Conservation (phyloP, 2,329 filamentous ascomycete genomes). For the Fusarium clavum region DNA sequence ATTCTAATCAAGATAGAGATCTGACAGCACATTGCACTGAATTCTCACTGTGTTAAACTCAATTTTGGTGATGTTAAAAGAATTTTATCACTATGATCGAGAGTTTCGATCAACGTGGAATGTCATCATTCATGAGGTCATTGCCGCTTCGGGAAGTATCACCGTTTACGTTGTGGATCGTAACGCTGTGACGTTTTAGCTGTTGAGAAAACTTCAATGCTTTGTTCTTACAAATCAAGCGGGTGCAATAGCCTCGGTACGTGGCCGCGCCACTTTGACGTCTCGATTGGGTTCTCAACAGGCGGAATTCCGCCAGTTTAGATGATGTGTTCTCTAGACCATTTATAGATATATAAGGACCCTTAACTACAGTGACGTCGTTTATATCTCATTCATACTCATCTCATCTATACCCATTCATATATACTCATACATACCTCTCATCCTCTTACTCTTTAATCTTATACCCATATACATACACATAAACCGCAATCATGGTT, state of each 20-base stretch:
- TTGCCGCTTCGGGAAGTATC: conserved; percentile 35
- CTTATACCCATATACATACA: background rate
- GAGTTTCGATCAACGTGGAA: background rate
- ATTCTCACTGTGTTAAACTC: background rate
- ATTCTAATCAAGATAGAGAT: background rate
- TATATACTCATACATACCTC: background rate
- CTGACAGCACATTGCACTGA: background rate
- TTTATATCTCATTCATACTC: conserved; percentile 1
- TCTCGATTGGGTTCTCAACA: background rate
- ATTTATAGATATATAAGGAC: conserved; percentile 16
- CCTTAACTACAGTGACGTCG: conserved; percentile 22
- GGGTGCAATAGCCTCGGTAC: conserved; percentile 16
- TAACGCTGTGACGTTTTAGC: conserved; percentile 29
- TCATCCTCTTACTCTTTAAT: background rate
- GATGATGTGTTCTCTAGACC: background rate
- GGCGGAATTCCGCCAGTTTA: no score
- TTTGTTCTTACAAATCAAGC: conserved; percentile 32
- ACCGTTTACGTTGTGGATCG: conserved; percentile 29
- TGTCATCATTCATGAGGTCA: conserved; percentile 21
- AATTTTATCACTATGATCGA: background rate
- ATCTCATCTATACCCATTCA: background rate
- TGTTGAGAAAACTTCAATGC: conserved; percentile 13
- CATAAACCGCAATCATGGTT: conserved; percentile 47
- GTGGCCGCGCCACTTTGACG: conserved; percentile 17
- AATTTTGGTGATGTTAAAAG: background rate